phyloP scores from a whole-genome alignment of 176 grass and related monocot genomes.

The barley (Hordeum vulgare) region MorexV3_pseudomolecules_assembly NC_058521.1:402559816-402560315 shows the following conservation, averaged over 20 bases:
- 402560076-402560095: constrained; percentile 87
- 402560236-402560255: constrained; percentile 92
- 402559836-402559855: constrained; percentile 97
- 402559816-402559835: constrained; percentile 78
- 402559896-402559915: constrained; percentile 66
- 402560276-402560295: constrained; percentile 99
- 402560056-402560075: constrained; percentile 98
- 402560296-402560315: constrained; percentile 92
- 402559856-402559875: constrained; percentile 64
- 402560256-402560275: constrained; percentile 94
- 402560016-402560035: constrained; percentile 95
- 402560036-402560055: constrained; percentile 94
- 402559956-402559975: constrained; percentile 80
- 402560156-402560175: constrained; percentile 22
- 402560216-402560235: constrained; percentile 83
- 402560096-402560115: constrained; percentile 82
- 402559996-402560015: constrained; percentile 92
- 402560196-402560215: constrained; percentile 85
- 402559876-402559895: constrained; percentile 63
- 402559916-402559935: constrained; percentile 61
- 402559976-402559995: constrained; percentile 95
- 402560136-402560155: constrained; percentile 22
- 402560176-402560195: constrained; percentile 76
- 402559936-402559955: constrained; percentile 82
- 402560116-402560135: constrained; percentile 40